Evolutionary conservation across 331 rosid species (phyloP).

Genomic region (Acacia pycnantha): DNA sequence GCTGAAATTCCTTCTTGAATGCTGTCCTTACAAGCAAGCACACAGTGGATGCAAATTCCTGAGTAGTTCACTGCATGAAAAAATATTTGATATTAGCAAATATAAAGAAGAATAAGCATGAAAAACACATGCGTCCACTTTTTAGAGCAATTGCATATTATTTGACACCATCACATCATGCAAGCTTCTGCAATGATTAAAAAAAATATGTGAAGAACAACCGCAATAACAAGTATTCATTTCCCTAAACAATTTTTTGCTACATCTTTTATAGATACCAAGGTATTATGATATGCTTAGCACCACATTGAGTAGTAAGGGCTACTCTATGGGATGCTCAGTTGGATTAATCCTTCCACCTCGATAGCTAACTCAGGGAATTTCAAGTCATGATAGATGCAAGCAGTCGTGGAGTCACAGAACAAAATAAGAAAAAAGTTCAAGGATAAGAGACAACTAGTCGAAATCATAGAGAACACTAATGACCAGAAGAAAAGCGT

Average conservation of each 20-base stretch:
- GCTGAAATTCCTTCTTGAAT: constrained; percentile 33
- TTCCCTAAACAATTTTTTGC: not conserved
- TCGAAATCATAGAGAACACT: constrained; percentile 29
- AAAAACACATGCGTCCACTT: not conserved
- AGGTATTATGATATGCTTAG: not conserved
- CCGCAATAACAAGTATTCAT: not conserved
- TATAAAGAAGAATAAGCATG: constrained; percentile 10
- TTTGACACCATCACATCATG: constrained; percentile 18
- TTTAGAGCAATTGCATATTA: constrained; percentile 17
- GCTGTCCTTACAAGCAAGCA: constrained; percentile 26
- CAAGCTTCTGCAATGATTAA: not conserved
- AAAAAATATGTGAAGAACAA: constrained; percentile 3
- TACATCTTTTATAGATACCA: too few species aligned
- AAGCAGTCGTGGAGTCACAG: constrained; percentile 20
- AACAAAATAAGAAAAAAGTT: not conserved
- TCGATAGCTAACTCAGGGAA: not conserved
- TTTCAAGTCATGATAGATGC: constrained; percentile 29
- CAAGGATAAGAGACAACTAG: too few species aligned
- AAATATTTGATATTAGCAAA: not conserved
- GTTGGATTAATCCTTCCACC: not conserved
- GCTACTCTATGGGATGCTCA: not conserved
- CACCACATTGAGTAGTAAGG: not conserved
- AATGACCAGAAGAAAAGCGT: constrained; percentile 18
- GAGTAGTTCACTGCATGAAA: constrained; percentile 34
- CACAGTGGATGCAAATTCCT: constrained; percentile 30